Percentiles rank a stretch among this genome's conserved stretches.
These are phyloP conservation scores for Aspergillus clavatus DNA, from an alignment of 2,329 filamentous ascomycete species.

Conservation along the genomic window DNA sequence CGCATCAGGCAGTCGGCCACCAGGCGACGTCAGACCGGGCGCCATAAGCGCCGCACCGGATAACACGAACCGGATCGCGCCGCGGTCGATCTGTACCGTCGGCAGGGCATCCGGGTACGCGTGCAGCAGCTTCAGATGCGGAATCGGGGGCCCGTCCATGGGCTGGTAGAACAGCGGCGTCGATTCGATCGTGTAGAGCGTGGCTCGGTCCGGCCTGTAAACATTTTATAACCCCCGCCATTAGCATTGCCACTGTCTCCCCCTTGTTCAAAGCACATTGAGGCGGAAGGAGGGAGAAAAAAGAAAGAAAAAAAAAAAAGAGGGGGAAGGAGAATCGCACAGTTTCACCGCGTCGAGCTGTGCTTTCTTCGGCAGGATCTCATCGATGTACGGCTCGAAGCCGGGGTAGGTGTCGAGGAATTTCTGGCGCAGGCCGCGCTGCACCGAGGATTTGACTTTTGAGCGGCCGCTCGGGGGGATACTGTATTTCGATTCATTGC, in stretches of 20 bases:
- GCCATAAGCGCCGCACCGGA: conserved; percentile 94
- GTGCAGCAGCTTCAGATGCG: conserved; percentile 85
- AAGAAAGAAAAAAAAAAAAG: no score
- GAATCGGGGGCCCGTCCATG: conserved; percentile 69
- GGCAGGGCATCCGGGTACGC: conserved; percentile 81
- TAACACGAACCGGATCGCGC: conserved; percentile 93
- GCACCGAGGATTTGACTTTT: conserved; percentile 95
- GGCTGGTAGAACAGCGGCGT: conserved; percentile 90
- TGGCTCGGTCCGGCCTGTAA: conserved; percentile 71
- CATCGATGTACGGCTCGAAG: conserved; percentile 82
- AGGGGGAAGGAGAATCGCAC: conserved; percentile 37
- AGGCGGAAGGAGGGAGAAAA: conserved; percentile 1
- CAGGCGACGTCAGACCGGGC: conserved; percentile 78
- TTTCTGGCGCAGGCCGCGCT: conserved; percentile 77
- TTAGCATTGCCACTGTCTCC: conserved; percentile 2
- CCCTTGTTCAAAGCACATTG: not conserved
- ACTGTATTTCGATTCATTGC: conserved; percentile 41
- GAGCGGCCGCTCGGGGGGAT: conserved; percentile 76
- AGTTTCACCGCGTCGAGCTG: conserved; percentile 88
- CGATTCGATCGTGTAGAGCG: conserved; percentile 76
- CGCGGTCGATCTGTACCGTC: conserved; percentile 83
- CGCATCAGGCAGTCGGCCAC: conserved; percentile 68
- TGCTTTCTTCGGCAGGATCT: conserved; percentile 90
- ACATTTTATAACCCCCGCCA: conserved; percentile 1
- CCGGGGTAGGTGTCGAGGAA: conserved; percentile 81